These are phyloP conservation scores for Candida argentea DNA, from an alignment of 805 yeast genomes.

Conservation along the genomic window DNA sequence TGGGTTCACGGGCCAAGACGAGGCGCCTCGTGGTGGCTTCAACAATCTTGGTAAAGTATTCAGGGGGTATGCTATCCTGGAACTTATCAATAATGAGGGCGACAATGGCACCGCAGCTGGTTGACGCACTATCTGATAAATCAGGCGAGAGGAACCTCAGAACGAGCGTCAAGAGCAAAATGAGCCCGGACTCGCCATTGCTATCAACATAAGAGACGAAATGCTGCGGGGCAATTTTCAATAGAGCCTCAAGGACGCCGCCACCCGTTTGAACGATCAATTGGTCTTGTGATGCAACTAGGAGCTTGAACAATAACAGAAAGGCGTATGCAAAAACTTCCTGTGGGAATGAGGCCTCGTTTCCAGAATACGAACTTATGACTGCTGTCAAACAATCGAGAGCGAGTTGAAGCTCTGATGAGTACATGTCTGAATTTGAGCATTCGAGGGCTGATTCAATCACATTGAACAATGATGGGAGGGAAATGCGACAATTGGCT, in stretches of 20 bases:
- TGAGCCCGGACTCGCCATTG: conserved; percentile 36
- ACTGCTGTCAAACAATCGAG: conserved; percentile 48
- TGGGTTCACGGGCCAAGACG: conserved; percentile 52
- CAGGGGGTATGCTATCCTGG: conserved; percentile 24
- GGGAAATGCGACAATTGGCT: conserved; percentile 37
- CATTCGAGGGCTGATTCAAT: conserved; percentile 17
- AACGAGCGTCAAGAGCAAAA: conserved; percentile 51
- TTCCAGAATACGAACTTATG: conserved; percentile 32
- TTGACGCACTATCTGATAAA: conserved; percentile 71
- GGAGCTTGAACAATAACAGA: conserved; percentile 31
- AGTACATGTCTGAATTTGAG: conserved; percentile 35
- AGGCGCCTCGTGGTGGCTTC: conserved; percentile 66
- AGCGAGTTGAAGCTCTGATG: conserved; percentile 49
- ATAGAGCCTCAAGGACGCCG: conserved; percentile 56
- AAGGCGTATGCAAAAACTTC: conserved; percentile 33
- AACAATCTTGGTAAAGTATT: conserved; percentile 47
- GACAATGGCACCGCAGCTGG: conserved; percentile 63
- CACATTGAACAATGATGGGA: conserved; percentile 39
- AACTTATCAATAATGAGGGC: conserved; percentile 47
- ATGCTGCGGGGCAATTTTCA: conserved; percentile 29
- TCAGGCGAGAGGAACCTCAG: conserved; percentile 63
- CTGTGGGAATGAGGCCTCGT: conserved; percentile 19
- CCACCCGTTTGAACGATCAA: conserved; percentile 71
- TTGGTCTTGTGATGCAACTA: conserved; percentile 51
- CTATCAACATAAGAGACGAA: conserved; percentile 23